Evolutionary conservation across 352 stramenopile species (phyloP).

Genomic region (Thraustochytrium sp.): DNA sequence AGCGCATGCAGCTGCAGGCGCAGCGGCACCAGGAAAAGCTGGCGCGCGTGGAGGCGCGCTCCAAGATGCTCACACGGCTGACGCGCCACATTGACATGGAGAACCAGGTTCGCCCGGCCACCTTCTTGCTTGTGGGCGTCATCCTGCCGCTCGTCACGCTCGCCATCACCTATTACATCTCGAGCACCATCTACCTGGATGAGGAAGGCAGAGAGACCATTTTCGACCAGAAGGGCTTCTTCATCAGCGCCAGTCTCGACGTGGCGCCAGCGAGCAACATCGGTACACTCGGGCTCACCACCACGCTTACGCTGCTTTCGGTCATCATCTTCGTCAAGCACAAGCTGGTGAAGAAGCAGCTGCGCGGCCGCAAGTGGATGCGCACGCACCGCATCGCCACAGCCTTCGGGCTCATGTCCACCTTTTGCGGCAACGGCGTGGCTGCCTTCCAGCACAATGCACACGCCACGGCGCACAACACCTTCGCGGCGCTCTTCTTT

Average conservation of each 20-base stretch:
- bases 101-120: conserved; percentile 8
- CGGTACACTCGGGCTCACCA: conserved; percentile 40
- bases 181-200: conserved; percentile 18
- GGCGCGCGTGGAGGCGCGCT: conserved; percentile 9
- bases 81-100: conserved; percentile 30
- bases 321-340: conserved; percentile 45
- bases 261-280: conserved; percentile 28
- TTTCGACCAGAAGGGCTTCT: conserved; percentile 44
- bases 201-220: conserved; percentile 22
- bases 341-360: conserved; percentile 45
- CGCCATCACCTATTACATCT: conserved; percentile 22
- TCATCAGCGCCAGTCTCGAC: conserved; percentile 36
- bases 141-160: conserved; percentile 33
- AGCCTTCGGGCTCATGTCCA: conserved; percentile 33
- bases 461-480: conserved; percentile 38
- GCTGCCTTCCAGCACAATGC: conserved; percentile 39
- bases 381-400: conserved; percentile 31
- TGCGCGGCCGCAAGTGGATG: conserved; percentile 37
- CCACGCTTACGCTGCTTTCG: conserved; percentile 14
- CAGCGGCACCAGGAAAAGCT: conserved; percentile 32
- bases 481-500: conserved; percentile 40
- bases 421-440: conserved; percentile 42
- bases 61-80: conserved; percentile 23
- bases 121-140: conserved; percentile 1
- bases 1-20: not conserved